Conservation (phyloP, 441 rosid genomes). For the Corymbia citriodora region DNA sequence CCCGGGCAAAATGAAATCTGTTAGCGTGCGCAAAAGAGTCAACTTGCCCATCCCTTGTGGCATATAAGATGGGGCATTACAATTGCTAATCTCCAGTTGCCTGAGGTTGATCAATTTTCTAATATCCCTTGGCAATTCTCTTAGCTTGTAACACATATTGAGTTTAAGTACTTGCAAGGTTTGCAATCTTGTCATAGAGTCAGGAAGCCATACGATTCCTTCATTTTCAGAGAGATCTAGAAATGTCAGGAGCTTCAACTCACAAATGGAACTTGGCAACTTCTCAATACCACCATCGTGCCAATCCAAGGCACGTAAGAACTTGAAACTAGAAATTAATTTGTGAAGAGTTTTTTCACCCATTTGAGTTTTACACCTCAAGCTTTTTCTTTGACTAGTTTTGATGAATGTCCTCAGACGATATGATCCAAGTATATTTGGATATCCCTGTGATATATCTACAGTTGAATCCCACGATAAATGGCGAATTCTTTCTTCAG, state of each 20-base stretch:
- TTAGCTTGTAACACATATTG: neutral
- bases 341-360: accelerated
- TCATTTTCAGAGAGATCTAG: neutral
- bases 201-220: neutral
- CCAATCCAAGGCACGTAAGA: neutral
- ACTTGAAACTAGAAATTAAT: neutral
- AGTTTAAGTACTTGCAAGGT: neutral
- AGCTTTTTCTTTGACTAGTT: no score
- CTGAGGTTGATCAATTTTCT: neutral
- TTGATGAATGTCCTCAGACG: no score
- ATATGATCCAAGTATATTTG: no score
- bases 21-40: neutral
- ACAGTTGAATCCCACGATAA: no score
- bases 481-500: no score
- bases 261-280: neutral
- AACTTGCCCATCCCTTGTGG: neutral
- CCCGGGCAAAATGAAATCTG: neutral
- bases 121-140: neutral
- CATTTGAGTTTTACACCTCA: neutral
- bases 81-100: neutral
- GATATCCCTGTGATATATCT: no score
- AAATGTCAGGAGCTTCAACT: neutral
- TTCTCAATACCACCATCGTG: neutral
- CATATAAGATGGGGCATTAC: neutral
- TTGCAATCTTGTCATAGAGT: neutral